Evolutionary conservation across 1,139 yeast species (phyloP).

Genomic region (Kodamaea plutei): DNA sequence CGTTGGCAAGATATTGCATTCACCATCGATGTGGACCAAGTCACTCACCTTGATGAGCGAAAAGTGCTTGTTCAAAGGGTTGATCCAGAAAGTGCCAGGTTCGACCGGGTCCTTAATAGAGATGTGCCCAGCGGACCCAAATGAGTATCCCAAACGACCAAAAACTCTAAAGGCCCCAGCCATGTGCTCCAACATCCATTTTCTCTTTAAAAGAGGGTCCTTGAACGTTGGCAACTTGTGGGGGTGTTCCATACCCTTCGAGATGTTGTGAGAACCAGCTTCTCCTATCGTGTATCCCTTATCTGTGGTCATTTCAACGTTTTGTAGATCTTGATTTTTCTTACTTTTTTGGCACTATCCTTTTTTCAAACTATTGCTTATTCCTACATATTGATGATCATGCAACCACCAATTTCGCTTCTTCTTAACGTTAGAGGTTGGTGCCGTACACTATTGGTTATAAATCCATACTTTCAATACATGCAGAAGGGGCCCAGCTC

Average conservation of each 20-base stretch:
- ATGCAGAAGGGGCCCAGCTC: no score
- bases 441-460: no score
- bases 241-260: conserved; percentile 48
- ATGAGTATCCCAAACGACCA: conserved; percentile 69
- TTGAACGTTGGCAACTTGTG: conserved; percentile 48
- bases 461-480: no score
- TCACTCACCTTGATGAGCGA: conserved; percentile 66
- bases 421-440: no score
- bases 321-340: no score
- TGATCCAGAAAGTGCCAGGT: conserved; percentile 72
- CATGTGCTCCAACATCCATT: conserved; percentile 68
- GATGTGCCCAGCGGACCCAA: conserved; percentile 80
- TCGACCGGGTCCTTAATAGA: conserved; percentile 75
- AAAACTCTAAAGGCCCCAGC: conserved; percentile 81
- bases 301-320: conserved; percentile 16
- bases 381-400: no score
- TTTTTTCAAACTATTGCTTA: no score
- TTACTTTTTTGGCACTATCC: no score
- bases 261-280: conserved; percentile 47
- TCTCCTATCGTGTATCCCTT: conserved; percentile 33
- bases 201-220: conserved; percentile 49
- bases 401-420: no score
- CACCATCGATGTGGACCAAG: conserved; percentile 71
- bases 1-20: conserved; percentile 62
- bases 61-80: conserved; percentile 72